phyloP scores from a whole-genome alignment of 345 rosid species.

The Schrenkiella parvula region DNA sequence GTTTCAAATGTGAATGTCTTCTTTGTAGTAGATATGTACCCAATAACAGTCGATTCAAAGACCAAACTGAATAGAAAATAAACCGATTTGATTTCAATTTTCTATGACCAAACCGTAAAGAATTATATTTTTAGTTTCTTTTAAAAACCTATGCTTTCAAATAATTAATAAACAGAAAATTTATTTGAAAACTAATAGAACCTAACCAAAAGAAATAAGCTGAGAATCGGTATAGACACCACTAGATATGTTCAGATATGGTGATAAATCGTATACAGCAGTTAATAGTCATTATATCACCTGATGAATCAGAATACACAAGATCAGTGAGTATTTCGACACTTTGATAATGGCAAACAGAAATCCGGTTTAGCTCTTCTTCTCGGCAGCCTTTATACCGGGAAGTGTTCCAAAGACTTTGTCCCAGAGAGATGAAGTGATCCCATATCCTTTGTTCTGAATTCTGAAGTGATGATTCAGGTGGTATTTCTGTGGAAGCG shows the following conservation, averaged over 20 bases:
- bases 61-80: neutral
- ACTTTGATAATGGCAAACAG: constrained; percentile 7
- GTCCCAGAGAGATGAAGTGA: constrained; percentile 76
- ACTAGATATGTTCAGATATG: constrained; percentile 28
- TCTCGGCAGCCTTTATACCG: constrained; percentile 13
- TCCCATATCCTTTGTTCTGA: constrained; percentile 58
- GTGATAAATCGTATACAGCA: constrained; percentile 22
- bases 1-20: neutral
- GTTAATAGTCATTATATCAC: constrained; percentile 12
- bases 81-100: neutral
- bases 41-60: neutral
- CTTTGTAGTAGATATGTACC: neutral
- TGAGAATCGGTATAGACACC: neutral
- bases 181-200: neutral
- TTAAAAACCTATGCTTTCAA: too few relatives aligned
- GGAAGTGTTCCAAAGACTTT: constrained; percentile 65
- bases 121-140: too few relatives aligned
- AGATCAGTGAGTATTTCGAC: constrained; percentile 14
- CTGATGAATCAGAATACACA: constrained; percentile 22
- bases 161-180: neutral
- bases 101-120: neutral
- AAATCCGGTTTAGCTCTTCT: constrained; percentile 21
- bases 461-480: constrained; percentile 68
- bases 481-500: constrained; percentile 55
- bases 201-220: neutral